Percentiles rank a stretch among this genome's conserved stretches.
phyloP scores from a whole-genome alignment of 2,329 filamentous ascomycete genomes.

The Monilinia fructigena region DNA sequence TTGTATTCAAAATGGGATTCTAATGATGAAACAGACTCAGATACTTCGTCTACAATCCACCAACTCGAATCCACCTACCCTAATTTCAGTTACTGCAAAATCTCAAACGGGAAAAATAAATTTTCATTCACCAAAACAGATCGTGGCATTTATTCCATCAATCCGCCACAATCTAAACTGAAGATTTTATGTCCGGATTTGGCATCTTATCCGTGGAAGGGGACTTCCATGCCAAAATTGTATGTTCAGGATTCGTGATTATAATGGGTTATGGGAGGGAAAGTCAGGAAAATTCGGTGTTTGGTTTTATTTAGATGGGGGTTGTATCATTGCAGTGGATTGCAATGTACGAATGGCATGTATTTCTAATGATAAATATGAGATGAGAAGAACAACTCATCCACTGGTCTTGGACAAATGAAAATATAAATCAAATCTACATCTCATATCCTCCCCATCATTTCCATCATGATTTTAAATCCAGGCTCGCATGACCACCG shows the following conservation, averaged over 20 bases:
- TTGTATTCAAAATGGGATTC: background rate
- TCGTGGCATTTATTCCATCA: slow-evolving; percentile 8
- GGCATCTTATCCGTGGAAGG: slow-evolving; percentile 15
- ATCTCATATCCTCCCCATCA: too few species aligned
- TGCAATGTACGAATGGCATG: background rate
- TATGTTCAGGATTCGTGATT: slow-evolving; percentile 1
- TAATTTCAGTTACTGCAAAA: background rate
- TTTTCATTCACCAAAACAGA: slow-evolving; percentile 11
- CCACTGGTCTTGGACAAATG: background rate
- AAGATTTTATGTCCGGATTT: slow-evolving; percentile 10
- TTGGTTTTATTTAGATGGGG: background rate
- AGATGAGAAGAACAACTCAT: background rate
- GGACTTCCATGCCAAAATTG: slow-evolving; percentile 6
- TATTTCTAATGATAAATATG: background rate
- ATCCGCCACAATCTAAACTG: slow-evolving; percentile 5
- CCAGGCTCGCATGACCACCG: background rate
- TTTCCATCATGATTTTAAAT: background rate
- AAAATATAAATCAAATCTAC: background rate
- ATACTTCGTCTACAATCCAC: background rate
- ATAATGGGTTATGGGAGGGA: background rate
- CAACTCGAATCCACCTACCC: slow-evolving; percentile 13
- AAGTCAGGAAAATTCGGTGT: background rate
- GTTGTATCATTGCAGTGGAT: too few species aligned
- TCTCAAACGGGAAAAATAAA: slow-evolving; percentile 5
- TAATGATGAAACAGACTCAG: background rate